These are phyloP conservation scores for Persicaria maculosa DNA, from an alignment of 148 eudicot genomes.

Conservation along the genomic window DNA sequence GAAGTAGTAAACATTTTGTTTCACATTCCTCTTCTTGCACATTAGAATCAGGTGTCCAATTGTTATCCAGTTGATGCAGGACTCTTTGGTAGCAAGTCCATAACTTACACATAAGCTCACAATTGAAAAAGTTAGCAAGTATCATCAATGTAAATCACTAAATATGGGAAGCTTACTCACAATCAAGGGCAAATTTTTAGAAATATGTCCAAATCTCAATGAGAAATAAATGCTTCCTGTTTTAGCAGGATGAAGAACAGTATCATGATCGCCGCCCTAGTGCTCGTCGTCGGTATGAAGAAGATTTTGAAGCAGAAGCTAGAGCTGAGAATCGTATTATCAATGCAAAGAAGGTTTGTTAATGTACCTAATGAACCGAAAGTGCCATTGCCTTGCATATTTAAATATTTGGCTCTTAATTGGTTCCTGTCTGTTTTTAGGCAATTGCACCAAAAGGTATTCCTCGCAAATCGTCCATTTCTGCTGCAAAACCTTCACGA, in stretches of 20 bases:
- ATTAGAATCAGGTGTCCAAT: background rate
- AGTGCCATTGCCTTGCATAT: background rate
- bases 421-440: conserved; percentile 13
- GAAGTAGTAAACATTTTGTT: background rate
- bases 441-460: conserved; percentile 55
- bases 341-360: conserved; percentile 74
- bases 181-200: background rate
- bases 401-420: background rate
- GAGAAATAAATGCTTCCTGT: background rate
- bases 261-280: conserved; percentile 54
- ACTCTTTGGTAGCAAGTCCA: background rate
- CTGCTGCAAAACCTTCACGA: conserved; percentile 53
- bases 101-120: no score
- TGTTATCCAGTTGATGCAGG: background rate
- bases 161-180: background rate
- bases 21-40: background rate
- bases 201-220: background rate
- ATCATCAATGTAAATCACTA: background rate
- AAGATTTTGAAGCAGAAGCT: conserved; percentile 86
- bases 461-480: conserved; percentile 48
- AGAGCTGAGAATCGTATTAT: conserved; percentile 86
- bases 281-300: conserved; percentile 63
- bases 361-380: background rate
- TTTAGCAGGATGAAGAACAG: conserved; percentile 70
- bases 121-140: background rate